Percentiles rank a stretch among this genome's conserved stretches.
phyloP scores from a whole-genome alignment of 129 eudicot species.

The Gnaphalium uliginosum region DNA sequence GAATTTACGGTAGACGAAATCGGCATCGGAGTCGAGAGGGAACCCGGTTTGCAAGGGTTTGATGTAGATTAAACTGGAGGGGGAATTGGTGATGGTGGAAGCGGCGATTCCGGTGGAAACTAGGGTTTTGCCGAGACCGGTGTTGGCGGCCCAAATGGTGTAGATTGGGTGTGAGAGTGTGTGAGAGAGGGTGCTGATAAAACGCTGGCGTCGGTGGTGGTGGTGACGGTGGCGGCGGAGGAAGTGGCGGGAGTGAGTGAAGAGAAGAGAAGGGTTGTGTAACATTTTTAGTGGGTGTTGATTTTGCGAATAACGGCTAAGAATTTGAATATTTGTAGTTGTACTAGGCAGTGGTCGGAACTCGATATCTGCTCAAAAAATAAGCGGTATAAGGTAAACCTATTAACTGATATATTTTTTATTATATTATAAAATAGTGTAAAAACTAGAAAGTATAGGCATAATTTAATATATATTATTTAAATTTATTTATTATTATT shows the following conservation, averaged over 20 bases:
- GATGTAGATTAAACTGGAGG: slow-evolving; percentile 49
- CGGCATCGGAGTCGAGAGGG: slow-evolving; percentile 82
- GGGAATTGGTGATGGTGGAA: slow-evolving; percentile 40
- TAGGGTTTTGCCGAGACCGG: slow-evolving; percentile 95
- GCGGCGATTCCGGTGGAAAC: slow-evolving; percentile 85
- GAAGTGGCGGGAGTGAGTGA: slow-evolving; percentile 43
- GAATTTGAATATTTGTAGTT: slow-evolving; percentile 1
- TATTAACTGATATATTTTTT: no score
- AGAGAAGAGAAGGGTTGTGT: slow-evolving; percentile 25
- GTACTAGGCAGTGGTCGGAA: no score
- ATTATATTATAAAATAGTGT: no score
- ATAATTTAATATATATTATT: no score
- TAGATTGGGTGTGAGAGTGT: slow-evolving; percentile 88
- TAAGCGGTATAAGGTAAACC: no score
- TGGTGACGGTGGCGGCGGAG: slow-evolving; percentile 22
- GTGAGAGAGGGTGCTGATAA: slow-evolving; percentile 44
- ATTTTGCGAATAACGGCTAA: slow-evolving; percentile 32
- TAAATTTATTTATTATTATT: no score
- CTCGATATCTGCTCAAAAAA: no score
- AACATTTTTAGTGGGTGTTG: slow-evolving; percentile 20
- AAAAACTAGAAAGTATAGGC: no score
- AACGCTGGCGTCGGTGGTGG: slow-evolving; percentile 20
- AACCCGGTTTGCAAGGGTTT: slow-evolving; percentile 94
- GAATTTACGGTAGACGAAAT: slow-evolving; percentile 57
- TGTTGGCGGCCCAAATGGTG: slow-evolving; percentile 93